Base-by-base conservation (phyloP, 164 flowering plant genomes). In the Stephania cephalantha region DNA sequence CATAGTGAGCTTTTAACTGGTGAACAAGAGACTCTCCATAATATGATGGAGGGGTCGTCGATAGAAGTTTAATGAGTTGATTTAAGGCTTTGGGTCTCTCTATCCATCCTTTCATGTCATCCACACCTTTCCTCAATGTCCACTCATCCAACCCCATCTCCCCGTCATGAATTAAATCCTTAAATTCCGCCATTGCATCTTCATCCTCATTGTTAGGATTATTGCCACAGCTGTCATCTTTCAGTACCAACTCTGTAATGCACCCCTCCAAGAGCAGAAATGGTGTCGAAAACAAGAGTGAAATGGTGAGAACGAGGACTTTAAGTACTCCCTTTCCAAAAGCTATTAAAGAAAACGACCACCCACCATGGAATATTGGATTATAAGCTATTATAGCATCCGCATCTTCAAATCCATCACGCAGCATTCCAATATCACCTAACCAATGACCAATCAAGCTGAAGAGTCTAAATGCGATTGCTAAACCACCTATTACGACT, bases 71-170 rank as follows among this genome's bases (percentile, higher is more conserved):
- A 6, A 20, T 12, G 69, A 73, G 68, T 61, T 63, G 52, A 73
- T 30, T 3, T 48, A 8, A 48, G 42, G 25, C 50, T 50, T 50
- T 30, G 6, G 6, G 50, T 18, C 7, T 13, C 25, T 31, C 30
- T 2, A 68, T 74, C 71, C 61, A 74, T 48, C 15, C 66, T 29
- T 50, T 8, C 76, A 74, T 52, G 10, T 74, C 66, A 10, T 74
- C 9, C 35, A 50, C 15, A 35, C 71, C 64, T 25, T 6, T 35
- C 2, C n/a, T 48, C 7, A 48, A 11, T 17, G 66, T 22, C 71
- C 76, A 66, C n/a, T 66, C 35, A 22, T 35, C 25, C 29, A 68
- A 2, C 31, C n/a, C n/a, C 2, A 2, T 22, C 2, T 25, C 42
- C 0, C 69, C 42, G 1, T 66, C 10, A 66, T 30, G 13, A 30